Conservation (phyloP, 805 yeast species). For the Torulaspora microellipsoides region DNA sequence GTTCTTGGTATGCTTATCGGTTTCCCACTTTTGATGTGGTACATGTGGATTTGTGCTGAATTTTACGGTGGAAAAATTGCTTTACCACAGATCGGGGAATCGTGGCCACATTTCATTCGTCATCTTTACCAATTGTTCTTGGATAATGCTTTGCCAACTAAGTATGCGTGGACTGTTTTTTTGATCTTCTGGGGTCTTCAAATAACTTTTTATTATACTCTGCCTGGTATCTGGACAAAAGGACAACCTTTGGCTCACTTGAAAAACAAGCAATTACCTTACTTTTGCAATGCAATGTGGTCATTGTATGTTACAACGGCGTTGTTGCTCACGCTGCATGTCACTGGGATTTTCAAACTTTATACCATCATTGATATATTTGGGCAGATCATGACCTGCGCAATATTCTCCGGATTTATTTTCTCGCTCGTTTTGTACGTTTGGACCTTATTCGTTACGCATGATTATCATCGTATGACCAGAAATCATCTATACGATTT, state of each 20-base stretch:
- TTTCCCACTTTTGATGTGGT: conserved; percentile 91
- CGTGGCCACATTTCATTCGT: conserved; percentile 46
- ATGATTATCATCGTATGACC: conserved; percentile 85
- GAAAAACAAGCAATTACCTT: conserved; percentile 76
- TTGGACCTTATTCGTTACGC: conserved; percentile 57
- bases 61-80: conserved; percentile 75
- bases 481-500: conserved; percentile 87
- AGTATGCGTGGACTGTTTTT: conserved; percentile 64
- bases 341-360: conserved; percentile 67
- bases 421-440: conserved; percentile 68
- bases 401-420: conserved; percentile 71
- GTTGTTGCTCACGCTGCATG: conserved; percentile 59
- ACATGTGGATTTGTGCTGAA: conserved; percentile 89
- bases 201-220: conserved; percentile 65
- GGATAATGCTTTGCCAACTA: conserved; percentile 55
- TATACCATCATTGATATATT: conserved; percentile 73
- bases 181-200: conserved; percentile 65
- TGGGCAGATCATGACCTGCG: conserved; percentile 90
- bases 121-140: conserved; percentile 44
- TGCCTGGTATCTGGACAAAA: conserved; percentile 93
- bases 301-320: conserved; percentile 68
- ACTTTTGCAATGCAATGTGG: conserved; percentile 89
- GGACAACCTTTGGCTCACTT: conserved; percentile 89
- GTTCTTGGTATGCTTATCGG: conserved; percentile 88
- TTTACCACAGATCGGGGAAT: conserved; percentile 57